Conservation (phyloP, 768 basidiomycete genomes). For the Xanthoconium stramineum region DNA sequence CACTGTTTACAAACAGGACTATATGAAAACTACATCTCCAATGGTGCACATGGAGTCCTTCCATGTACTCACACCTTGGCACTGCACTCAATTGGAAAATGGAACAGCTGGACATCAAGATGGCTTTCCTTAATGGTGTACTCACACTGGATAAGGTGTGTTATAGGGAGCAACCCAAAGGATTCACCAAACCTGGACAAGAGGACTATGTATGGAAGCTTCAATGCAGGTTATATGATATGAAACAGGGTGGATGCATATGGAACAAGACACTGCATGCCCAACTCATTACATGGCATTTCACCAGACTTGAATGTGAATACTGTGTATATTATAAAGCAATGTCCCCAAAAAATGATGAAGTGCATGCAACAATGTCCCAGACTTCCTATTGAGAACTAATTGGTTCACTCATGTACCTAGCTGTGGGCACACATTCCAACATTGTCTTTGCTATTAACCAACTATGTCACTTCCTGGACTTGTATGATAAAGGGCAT, state of each 20-base stretch:
- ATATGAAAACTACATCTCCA: background rate
- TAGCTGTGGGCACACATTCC: conserved; percentile 7
- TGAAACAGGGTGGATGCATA: conserved; percentile 29
- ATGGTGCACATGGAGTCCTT: background rate
- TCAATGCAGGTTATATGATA: conserved; percentile 13
- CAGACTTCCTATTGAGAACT: conserved; percentile 23
- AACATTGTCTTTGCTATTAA: conserved; percentile 9
- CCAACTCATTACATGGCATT: conserved; percentile 29
- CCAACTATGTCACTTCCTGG: conserved; percentile 8
- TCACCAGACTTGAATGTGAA: conserved; percentile 29
- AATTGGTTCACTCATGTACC: conserved; percentile 27
- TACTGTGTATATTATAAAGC: conserved; percentile 21
- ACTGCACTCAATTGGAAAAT: background rate
- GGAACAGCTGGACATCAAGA: background rate
- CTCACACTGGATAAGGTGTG: background rate
- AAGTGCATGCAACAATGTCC: too few species aligned
- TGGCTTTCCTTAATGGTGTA: background rate
- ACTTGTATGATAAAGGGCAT: conserved; percentile 5
- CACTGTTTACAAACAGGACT: background rate
- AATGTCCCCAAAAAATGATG: too few species aligned
- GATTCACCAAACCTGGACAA: background rate
- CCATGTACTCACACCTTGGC: background rate
- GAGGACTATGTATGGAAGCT: background rate
- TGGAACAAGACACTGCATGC: conserved; percentile 36
- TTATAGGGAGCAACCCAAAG: background rate